Evolutionary conservation across 2,329 filamentous ascomycete genomes (phyloP), one percentile per base, ranked within the genome.

Genomic region (Botrytis hyacinthi): DNA sequence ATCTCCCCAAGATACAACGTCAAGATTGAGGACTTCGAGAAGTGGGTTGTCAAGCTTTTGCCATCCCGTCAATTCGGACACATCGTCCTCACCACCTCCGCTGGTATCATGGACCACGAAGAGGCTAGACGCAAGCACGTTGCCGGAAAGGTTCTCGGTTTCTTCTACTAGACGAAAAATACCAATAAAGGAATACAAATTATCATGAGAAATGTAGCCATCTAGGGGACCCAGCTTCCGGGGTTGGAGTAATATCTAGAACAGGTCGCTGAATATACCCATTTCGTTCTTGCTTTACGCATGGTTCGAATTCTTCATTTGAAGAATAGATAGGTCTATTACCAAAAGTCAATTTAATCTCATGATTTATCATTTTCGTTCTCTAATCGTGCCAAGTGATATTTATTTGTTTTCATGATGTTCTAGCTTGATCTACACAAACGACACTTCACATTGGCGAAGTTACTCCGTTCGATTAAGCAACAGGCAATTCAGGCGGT

Each of bases 91-190:
- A 99, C 96, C 86, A 99, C 96, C 87, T 98, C 95, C 76, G 94
- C 96, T 78, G 96, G 96, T 86, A 99, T 99, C 86, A 98, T 99
- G 95, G 96, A 99, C 89, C 96, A 99, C 89, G 96, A 99, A 90
- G 96, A 99, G 91, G 96, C 96, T 81, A 90, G 96, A 84, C 90
- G 96, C 86, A 98, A 98, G 92, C 96, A 99, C 89, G 96, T 98
- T 84, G 91, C 95, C 81, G 96, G 96, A 87, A 99, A 99, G 92
- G 93, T 99, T 87, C 93, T 98, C 82, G 96, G 96, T 82, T 99
- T 98, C 92, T 98, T 98, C 90, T 98, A 98, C 90, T 98, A 96
- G 85, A 76, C 29, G 57, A 57, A 74, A 74, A 70, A 76, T 63
- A 46, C 48, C 71, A 71, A 73, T 63, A 37, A 61, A 71, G 74